phyloP scores from a whole-genome alignment of 2,329 filamentous ascomycete genomes.

The Trichoderma arundinaceum region DNA sequence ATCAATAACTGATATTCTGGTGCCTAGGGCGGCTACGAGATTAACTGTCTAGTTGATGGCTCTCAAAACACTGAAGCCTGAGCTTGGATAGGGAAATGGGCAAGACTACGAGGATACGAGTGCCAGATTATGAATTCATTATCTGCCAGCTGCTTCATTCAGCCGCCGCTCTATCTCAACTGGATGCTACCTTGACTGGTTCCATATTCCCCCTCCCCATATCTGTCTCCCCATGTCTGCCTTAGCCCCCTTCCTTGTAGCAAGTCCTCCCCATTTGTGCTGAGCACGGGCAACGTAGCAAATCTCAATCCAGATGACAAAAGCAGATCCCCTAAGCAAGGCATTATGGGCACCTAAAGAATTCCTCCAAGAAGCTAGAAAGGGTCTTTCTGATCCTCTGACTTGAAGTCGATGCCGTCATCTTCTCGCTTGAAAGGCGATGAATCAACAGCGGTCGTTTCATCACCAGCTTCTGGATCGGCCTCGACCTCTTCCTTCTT shows the following conservation, averaged over 20 bases:
- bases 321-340: neutral
- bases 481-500: conserved; percentile 37
- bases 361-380: conserved; percentile 24
- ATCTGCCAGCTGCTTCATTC: neutral
- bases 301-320: neutral
- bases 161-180: neutral
- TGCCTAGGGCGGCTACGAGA: too few species aligned
- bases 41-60: too few species aligned
- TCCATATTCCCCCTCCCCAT: neutral
- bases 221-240: neutral
- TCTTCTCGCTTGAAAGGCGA: conserved; percentile 31
- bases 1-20: too few species aligned
- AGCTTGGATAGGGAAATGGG: too few species aligned
- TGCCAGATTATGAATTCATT: too few species aligned
- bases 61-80: too few species aligned
- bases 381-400: conserved; percentile 27
- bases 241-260: neutral
- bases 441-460: conserved; percentile 18
- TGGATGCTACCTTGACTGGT: neutral
- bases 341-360: neutral
- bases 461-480: conserved; percentile 32
- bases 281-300: neutral
- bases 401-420: neutral
- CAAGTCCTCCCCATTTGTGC: neutral
- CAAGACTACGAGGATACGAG: too few species aligned